phyloP scores from a whole-genome alignment of 768 basidiomycete genomes.

The Lentinula sp. region DNA sequence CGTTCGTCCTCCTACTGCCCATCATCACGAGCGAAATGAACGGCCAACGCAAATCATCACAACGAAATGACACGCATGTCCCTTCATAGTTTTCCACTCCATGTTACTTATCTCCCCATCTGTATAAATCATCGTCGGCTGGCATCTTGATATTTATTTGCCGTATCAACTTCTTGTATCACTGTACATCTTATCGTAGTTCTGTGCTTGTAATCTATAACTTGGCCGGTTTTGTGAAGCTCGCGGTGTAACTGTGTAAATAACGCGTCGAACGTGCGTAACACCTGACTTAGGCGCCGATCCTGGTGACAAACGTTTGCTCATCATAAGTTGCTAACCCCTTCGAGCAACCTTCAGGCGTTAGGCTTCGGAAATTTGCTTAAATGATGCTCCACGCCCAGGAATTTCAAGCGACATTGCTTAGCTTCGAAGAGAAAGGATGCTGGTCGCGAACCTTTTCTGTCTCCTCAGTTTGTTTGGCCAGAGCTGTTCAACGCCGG shows the following conservation, averaged over 20 bases:
- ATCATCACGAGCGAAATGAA: slow-evolving; percentile 28
- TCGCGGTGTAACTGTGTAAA: neutral
- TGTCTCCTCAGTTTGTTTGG: neutral
- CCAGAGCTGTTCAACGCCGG: neutral
- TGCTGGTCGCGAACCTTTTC: neutral
- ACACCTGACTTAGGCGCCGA: neutral
- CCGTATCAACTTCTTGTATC: neutral
- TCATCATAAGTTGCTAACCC: neutral
- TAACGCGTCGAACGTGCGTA: neutral
- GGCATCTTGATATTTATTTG: slow-evolving; percentile 8
- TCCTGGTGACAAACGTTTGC: neutral
- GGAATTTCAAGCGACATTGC: neutral
- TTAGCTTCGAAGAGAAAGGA: neutral
- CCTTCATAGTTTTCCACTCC: slow-evolving; percentile 3
- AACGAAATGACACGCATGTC: slow-evolving; percentile 29
- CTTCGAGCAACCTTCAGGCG: neutral
- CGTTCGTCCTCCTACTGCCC: slow-evolving; percentile 21
- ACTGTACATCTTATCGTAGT: neutral
- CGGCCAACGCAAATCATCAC: slow-evolving; percentile 31
- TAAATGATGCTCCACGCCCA: neutral
- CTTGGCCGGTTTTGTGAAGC: neutral
- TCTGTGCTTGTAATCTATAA: neutral
- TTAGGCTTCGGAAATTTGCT: neutral
- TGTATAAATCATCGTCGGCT: slow-evolving; percentile 9
- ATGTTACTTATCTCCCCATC: slow-evolving; percentile 8